Base-by-base conservation (phyloP, 2,329 filamentous ascomycete species). In the Ophiocordyceps robertsii region DNA sequence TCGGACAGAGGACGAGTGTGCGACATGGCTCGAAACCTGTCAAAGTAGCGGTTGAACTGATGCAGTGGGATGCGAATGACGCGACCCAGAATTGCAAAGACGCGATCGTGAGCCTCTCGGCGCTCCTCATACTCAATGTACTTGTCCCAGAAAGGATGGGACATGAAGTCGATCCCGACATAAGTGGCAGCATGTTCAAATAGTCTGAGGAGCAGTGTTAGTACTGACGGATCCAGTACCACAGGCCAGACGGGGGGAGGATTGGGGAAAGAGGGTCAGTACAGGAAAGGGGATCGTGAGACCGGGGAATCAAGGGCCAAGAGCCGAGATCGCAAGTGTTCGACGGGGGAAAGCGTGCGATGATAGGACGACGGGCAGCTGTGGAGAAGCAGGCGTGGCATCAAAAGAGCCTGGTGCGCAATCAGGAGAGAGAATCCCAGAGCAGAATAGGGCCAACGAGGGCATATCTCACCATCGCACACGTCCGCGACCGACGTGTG, bases 131-230 rank as follows among this genome's bases (percentile, higher is more conserved):
- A 96, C 59, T 96, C 92, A 49, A 98, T 78, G 57, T 95, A 98
- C 65, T 95, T 96, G 63, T 98, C 92, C 92, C 92, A 98, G 66
- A 98, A 95, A 1, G 88, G 88, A 58, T 95, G 88, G 2, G 89
- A 83, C 29, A 95, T 72, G 58, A 95, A 98, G 63, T 98, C 92
- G 16, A 96, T 73, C 14, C 92, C 92, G 35, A 95, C 88, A 53
- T 77, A 82, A 29, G 75, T 74, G 27, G 87, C 84, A 48, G 84
- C 92, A 51, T 92, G 84, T 60, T 98, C 90, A 58, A 96, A 96
- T 9, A 96, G 75, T 52, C 92, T 98, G 59, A 35, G 39, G n/a
- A 12, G 14, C n/a, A 19, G 40, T 38, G 55, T 64, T 51, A 64
- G 61, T 46, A 43, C 24, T 19, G 31, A 31, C n/a, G 24, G 39